These are phyloP conservation scores for Lentinula lateritia DNA, from an alignment of 768 basidiomycete species.

Conservation along the genomic window DNA sequence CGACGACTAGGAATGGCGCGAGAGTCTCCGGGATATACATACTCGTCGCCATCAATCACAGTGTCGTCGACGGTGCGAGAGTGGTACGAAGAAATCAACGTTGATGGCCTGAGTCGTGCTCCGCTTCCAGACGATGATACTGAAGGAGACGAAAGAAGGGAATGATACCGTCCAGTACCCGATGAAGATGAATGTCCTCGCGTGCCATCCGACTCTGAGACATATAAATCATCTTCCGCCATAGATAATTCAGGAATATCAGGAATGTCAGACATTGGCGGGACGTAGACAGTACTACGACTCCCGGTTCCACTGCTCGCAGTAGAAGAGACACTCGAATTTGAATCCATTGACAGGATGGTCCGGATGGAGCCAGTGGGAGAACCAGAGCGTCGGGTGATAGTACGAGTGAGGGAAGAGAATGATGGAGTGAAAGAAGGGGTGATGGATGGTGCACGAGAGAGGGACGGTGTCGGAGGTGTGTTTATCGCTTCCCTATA, in stretches of 20 bases:
- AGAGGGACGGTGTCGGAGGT: conserved; percentile 44
- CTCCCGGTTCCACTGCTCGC: conserved; percentile 47
- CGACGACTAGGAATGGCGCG: conserved; percentile 63
- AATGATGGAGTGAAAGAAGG: conserved; percentile 42
- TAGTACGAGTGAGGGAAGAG: conserved; percentile 1
- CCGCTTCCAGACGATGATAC: conserved; percentile 37
- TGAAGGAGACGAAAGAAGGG: conserved; percentile 15
- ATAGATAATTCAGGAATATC: conserved; percentile 41
- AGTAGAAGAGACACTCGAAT: conserved; percentile 31
- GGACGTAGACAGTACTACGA: conserved; percentile 72
- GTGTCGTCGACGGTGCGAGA: conserved; percentile 70
- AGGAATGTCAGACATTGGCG: conserved; percentile 64
- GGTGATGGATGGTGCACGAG: conserved; percentile 34
- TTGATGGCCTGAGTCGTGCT: conserved; percentile 28
- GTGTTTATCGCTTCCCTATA: conserved; percentile 76
- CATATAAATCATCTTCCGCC: conserved; percentile 34
- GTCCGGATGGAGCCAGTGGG: conserved; percentile 62
- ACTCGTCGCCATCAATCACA: conserved; percentile 58
- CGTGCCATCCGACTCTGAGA: conserved; percentile 2
- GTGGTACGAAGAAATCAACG: conserved; percentile 52
- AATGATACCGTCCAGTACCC: conserved; percentile 2
- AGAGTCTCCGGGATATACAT: conserved; percentile 67
- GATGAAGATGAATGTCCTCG: conserved; percentile 2
- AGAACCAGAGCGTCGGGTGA: conserved; percentile 24
- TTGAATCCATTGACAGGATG: conserved; percentile 52